A percentile compares a stretch with the other conserved stretches of the same genome.
Evolutionary conservation across 768 basidiomycete species (phyloP).

Genomic region (Hygrophorus russula): DNA sequence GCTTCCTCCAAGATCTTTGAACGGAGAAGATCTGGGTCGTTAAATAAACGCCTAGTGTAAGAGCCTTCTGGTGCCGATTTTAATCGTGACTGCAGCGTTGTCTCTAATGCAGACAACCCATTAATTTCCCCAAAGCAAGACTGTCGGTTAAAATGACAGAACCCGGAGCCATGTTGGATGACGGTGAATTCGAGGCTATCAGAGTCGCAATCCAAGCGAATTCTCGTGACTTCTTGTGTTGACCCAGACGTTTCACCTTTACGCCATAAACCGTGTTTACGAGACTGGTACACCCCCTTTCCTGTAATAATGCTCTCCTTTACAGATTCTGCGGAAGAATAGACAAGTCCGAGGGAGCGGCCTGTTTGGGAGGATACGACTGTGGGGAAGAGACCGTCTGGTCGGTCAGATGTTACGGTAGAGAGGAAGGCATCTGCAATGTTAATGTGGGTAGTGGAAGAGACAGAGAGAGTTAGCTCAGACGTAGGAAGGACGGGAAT

Average conservation of each 20-base stretch:
- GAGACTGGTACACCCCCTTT: constrained; percentile 91
- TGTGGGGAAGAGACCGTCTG: constrained; percentile 90
- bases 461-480: constrained; percentile 48
- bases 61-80: constrained; percentile 77
- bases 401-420: constrained; percentile 71
- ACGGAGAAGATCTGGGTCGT: constrained; percentile 66
- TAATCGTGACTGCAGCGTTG: constrained; percentile 61
- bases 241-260: constrained; percentile 97
- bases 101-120: constrained; percentile 78
- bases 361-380: constrained; percentile 76
- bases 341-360: constrained; percentile 83
- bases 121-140: constrained; percentile 81
- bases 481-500: constrained; percentile 63
- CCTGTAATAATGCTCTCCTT: constrained; percentile 80
- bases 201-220: constrained; percentile 83
- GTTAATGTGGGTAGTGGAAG: constrained; percentile 52
- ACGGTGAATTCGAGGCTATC: constrained; percentile 90
- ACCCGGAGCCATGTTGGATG: constrained; percentile 80
- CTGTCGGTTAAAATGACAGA: constrained; percentile 81
- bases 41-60: constrained; percentile 83
- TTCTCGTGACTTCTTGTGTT: constrained; percentile 75
- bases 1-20: constrained; percentile 99
- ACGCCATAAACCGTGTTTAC: constrained; percentile 91
- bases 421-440: constrained; percentile 82
- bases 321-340: constrained; percentile 83